Base-by-base conservation (phyloP, 768 basidiomycete genomes). In the Pleurotus ostreatus region DNA sequence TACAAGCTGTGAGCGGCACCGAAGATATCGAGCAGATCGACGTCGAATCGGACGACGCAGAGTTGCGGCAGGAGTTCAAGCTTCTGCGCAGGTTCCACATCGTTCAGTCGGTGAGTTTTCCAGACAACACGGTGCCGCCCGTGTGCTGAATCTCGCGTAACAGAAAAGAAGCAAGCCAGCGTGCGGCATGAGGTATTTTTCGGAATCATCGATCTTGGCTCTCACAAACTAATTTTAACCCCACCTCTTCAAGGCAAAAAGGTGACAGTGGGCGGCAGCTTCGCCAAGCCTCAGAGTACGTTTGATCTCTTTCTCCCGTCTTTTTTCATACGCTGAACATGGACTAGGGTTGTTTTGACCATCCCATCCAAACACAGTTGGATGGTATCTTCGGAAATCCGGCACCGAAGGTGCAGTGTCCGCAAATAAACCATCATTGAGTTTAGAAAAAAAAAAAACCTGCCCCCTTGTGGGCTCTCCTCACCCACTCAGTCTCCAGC, bases 351-450 rank as follows among this genome's bases (percentile, higher is more conserved):
- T 25, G 51, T 53, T 11, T 23, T 53, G 6, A 53, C 51, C 51
- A 53, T 53, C 20, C 51, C 51, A 8, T 53, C 51, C 2, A 53
- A 53, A 23, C 22, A 53, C 20, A 53, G 51, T 4, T 53, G 51
- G 51, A 53, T 53, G 51, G 51, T 53, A n/a, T 39, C 37, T 25
- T 23, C 51, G 16, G 51, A 53, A 41, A 53, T 53, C 37, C 34
- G 58, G 15, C 58, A 59, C n/a, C 30, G 30, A 34, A 34, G 30
- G 30, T 34, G 30, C 30, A 34, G 30, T 9, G 30, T 34, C 30
- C 7, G 1, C 8, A 34, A 34, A 34, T 34, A 34, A 34, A 34
- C 4, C 8, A 3, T 34, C 7, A 34, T 34, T 11, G 2, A 34
- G 3, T 11, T 11, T 2, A 11, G 30, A 11, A 11, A 9, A 34